Evolutionary conservation across 192 early-diverging fungal genomes (phyloP), one percentile per base, ranked within the genome.

Genomic region (Gonapodya sp.): DNA sequence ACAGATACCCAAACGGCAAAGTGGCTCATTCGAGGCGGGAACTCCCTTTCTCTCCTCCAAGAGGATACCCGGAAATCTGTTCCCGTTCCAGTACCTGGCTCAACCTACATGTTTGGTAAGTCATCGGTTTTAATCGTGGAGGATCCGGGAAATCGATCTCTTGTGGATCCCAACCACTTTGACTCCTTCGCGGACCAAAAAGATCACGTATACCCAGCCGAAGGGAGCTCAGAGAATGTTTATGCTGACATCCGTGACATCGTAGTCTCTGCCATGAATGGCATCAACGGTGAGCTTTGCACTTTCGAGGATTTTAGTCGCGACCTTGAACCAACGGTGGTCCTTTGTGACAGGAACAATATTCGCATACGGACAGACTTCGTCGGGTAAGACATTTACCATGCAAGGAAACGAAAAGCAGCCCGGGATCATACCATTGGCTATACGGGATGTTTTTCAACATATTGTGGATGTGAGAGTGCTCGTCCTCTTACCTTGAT

Each of bases 301-400:
- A 33, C 46, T n/a, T n/a, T n/a, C n/a, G n/a, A n/a, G n/a, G n/a
- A n/a, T n/a, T n/a, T n/a, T n/a, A n/a, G n/a, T n/a, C n/a, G n/a
- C n/a, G n/a, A n/a, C n/a, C n/a, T 73, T 83, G 31, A 18, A 1
- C 8, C 36, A 30, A 31, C 36, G 37, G 18, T 35, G 31, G 81
- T 83, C n/a, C n/a, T n/a, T n/a, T 14, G 84, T 82, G 80, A 87
- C 87, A 36, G 86, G 86, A 18, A 87, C 86, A 32, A 80, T 88
- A 0, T 88, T 88, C 77, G 84, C 81, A 1, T 88, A 88, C 75
- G 87, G 87, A 0, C 86, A 87, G 77, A 88, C 87, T 31, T 84
- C 83, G 1, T 80, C 82, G 73, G 87, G 87, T 1, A 88, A 88
- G 80, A 88, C 87, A 2, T 84, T 85, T 77, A 87, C 86, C 0